These are phyloP conservation scores for Podosphaera leucotricha DNA, from an alignment of 2,329 filamentous ascomycete genomes.

Conservation along the genomic window DNA sequence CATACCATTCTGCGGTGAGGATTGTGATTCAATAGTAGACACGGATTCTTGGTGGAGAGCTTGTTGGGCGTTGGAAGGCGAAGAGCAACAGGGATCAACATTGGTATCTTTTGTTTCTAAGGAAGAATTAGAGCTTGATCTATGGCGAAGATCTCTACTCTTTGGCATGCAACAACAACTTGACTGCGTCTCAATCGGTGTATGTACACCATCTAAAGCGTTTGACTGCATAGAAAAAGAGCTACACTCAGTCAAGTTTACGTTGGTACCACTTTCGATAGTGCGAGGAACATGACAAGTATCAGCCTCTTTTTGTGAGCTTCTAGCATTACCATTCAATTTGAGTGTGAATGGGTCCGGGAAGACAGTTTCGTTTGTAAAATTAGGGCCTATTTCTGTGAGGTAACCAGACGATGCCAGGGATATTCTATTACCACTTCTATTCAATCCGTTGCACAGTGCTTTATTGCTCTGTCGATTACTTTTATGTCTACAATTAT, in stretches of 20 bases:
- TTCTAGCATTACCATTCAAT: not conserved
- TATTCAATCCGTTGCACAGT: not conserved
- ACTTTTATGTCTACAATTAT: conserved; percentile 3
- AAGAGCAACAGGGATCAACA: conserved; percentile 18
- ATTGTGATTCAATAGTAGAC: conserved; percentile 5
- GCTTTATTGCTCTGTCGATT: conserved; percentile 5
- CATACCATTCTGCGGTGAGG: conserved; percentile 8
- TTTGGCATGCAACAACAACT: conserved; percentile 9
- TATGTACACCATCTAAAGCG: not conserved
- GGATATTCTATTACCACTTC: conserved; percentile 4
- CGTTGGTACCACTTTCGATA: not conserved
- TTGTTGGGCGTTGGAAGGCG: conserved; percentile 10
- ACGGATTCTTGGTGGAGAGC: conserved; percentile 6
- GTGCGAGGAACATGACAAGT: not conserved
- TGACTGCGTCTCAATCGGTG: not conserved
- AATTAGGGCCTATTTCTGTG: conserved; percentile 4
- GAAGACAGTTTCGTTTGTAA: conserved; percentile 2
- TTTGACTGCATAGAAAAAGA: not conserved
- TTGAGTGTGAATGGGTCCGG: not conserved
- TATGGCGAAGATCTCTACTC: conserved; percentile 7
- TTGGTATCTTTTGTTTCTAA: conserved; percentile 6
- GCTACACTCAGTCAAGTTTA: not conserved
- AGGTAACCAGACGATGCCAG: conserved; percentile 6
- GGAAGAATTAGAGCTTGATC: conserved; percentile 8
- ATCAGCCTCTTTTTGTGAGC: not conserved